Conservation (phyloP, 140 eudicot species). For the Ambrosia hybrid region DNA sequence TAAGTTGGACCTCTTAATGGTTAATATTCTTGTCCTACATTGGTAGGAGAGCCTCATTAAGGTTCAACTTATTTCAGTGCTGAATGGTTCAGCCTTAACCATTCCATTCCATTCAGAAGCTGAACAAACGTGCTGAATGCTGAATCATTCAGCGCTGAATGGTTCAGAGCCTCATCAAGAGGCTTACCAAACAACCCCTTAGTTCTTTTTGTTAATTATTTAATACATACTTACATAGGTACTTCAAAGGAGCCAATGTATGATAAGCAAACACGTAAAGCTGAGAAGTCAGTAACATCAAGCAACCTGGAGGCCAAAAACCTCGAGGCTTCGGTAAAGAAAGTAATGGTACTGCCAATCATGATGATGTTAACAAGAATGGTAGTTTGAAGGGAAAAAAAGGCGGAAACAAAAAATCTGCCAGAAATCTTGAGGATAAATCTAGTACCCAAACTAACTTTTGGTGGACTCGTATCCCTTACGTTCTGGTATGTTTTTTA, state of each 20-base stretch:
- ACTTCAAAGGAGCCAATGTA: slow-evolving; percentile 33
- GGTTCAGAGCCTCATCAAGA: too few species aligned
- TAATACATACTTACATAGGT: slow-evolving; percentile 31
- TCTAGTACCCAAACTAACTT: slow-evolving; percentile 26
- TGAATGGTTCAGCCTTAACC: too few species aligned
- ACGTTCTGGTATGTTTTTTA: slow-evolving; percentile 47
- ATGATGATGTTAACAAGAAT: slow-evolving; percentile 28
- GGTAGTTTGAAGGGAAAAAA: slow-evolving; percentile 32
- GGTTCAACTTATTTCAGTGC: too few species aligned
- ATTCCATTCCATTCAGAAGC: too few species aligned
- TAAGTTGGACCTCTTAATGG: too few species aligned
- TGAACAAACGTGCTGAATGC: too few species aligned
- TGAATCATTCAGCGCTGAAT: too few species aligned
- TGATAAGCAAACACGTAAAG: slow-evolving; percentile 27
- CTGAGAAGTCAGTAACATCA: slow-evolving; percentile 29
- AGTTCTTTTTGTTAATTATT: neutral
- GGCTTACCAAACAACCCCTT: neutral
- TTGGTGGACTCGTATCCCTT: slow-evolving; percentile 86
- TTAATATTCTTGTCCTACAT: too few species aligned
- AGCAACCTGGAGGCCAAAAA: slow-evolving; percentile 35
- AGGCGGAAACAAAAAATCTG: slow-evolving; percentile 29
- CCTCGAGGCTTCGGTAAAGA: slow-evolving; percentile 39
- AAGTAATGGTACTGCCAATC: slow-evolving; percentile 5
- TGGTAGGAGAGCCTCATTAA: too few species aligned
- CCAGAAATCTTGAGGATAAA: slow-evolving; percentile 17